These are phyloP conservation scores for Pseudopediastrum boryanum DNA, from an alignment of 139 green algal species.

Conservation along the genomic window DNA sequence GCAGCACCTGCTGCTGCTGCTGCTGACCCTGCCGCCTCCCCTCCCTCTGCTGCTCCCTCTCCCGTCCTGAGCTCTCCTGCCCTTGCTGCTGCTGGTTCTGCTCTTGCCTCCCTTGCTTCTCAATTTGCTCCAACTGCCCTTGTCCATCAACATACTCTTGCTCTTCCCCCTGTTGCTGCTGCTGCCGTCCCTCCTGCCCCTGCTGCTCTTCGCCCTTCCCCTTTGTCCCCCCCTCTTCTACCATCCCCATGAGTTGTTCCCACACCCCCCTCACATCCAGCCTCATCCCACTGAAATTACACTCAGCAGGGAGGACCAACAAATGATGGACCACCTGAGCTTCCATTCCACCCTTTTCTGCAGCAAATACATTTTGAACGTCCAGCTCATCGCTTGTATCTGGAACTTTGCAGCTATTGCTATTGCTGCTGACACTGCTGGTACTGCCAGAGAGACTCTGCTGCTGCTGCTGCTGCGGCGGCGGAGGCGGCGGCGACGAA, in stretches of 20 bases:
- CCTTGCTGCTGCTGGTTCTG: constrained; percentile 38
- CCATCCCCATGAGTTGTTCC: too few species aligned
- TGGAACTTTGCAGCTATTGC: too few species aligned
- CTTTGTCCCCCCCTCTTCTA: too few species aligned
- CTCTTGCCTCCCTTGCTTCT: too few species aligned
- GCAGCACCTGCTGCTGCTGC: too few species aligned
- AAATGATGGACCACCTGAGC: constrained; percentile 41
- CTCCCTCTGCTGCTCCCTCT: neutral
- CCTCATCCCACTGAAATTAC: constrained; percentile 84
- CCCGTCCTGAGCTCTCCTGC: constrained; percentile 12
- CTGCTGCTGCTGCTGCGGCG: neutral
- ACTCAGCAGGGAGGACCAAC: constrained; percentile 84
- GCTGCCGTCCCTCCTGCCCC: constrained; percentile 24
- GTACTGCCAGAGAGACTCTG: neutral
- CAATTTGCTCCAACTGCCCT: too few species aligned
- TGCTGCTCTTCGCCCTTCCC: constrained; percentile 39
- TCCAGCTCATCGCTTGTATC: too few species aligned
- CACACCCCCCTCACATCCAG: too few species aligned
- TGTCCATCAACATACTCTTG: too few species aligned
- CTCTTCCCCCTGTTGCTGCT: neutral
- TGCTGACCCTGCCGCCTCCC: neutral
- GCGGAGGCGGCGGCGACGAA: too few species aligned
- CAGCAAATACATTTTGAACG: neutral
- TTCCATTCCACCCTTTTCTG: neutral
- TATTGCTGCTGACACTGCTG: constrained; percentile 21